phyloP scores from a whole-genome alignment of 768 basidiomycete species.

The Suillus plorans region DNA sequence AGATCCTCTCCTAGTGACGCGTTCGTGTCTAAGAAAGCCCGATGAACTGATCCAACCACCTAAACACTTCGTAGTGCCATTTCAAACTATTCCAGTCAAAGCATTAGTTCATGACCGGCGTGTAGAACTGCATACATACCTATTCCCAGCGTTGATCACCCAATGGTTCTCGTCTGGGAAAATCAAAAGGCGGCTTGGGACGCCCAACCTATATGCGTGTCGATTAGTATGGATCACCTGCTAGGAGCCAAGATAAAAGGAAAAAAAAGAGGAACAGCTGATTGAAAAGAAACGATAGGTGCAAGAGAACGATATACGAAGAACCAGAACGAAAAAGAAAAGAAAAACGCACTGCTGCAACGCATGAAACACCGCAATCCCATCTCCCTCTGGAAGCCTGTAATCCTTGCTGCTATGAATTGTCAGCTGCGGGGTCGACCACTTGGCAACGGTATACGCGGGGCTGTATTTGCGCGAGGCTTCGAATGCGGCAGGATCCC shows the following conservation, averaged over 20 bases:
- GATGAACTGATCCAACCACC: slow-evolving; percentile 79
- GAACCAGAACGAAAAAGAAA: neutral
- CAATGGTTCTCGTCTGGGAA: slow-evolving; percentile 95
- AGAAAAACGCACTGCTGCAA: slow-evolving; percentile 66
- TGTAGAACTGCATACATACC: slow-evolving; percentile 36
- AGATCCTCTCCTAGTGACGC: neutral
- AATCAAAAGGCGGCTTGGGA: slow-evolving; percentile 76
- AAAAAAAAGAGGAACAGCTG: neutral
- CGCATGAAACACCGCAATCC: slow-evolving; percentile 83
- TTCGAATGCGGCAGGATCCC: slow-evolving; percentile 58
- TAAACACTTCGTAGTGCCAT: slow-evolving; percentile 95
- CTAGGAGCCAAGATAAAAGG: neutral
- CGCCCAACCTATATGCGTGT: slow-evolving; percentile 47
- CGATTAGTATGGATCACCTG: neutral
- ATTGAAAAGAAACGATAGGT: neutral
- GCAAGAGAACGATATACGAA: neutral
- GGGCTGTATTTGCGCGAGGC: slow-evolving; percentile 73
- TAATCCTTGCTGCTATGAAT: slow-evolving; percentile 91
- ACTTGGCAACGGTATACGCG: slow-evolving; percentile 75
- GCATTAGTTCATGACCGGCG: neutral
- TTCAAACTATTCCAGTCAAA: slow-evolving; percentile 55
- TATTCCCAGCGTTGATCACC: slow-evolving; percentile 81
- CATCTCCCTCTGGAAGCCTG: slow-evolving; percentile 81
- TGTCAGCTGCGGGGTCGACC: slow-evolving; percentile 82
- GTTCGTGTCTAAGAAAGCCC: slow-evolving; percentile 27